These are phyloP conservation scores for Claviceps digitariae DNA, from an alignment of 2,329 filamentous ascomycete species.

Conservation along the genomic window DNA sequence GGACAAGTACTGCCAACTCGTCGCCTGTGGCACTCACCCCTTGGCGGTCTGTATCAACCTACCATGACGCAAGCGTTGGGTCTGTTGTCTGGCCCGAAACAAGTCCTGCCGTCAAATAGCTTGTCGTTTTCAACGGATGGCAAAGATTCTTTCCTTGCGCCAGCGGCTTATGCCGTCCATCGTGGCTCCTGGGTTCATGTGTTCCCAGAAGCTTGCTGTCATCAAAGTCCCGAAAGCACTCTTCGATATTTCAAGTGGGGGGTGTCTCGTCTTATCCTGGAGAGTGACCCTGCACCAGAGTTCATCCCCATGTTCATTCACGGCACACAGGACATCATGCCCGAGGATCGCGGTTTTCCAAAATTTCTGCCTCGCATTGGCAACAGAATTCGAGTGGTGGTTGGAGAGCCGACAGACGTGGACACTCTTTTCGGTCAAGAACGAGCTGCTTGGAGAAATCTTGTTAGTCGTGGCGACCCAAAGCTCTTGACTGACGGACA, in stretches of 20 bases:
- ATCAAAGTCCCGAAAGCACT: slow-evolving; percentile 65
- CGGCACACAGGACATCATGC: slow-evolving; percentile 78
- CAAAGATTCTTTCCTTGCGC: slow-evolving; percentile 51
- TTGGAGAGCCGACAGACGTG: slow-evolving; percentile 64
- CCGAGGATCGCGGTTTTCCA: slow-evolving; percentile 66
- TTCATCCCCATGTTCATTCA: slow-evolving; percentile 92
- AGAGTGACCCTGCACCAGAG: slow-evolving; percentile 75
- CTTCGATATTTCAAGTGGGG: slow-evolving; percentile 99
- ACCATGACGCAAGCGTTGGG: slow-evolving; percentile 77
- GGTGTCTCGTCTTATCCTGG: slow-evolving; percentile 77
- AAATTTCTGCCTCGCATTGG: slow-evolving; percentile 66
- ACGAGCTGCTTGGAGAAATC: slow-evolving; percentile 56
- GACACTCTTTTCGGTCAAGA: slow-evolving; percentile 68
- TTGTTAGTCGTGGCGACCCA: slow-evolving; percentile 40
- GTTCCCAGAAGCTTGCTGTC: slow-evolving; percentile 89
- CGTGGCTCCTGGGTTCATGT: slow-evolving; percentile 82
- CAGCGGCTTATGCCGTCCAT: slow-evolving; percentile 56
- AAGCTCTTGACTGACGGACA: slow-evolving; percentile 25
- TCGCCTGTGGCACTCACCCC: slow-evolving; percentile 59
- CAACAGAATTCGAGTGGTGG: slow-evolving; percentile 57
- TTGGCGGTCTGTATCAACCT: slow-evolving; percentile 81
- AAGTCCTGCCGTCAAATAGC: slow-evolving; percentile 35
- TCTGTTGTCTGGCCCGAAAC: slow-evolving; percentile 48
- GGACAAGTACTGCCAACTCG: slow-evolving; percentile 89
- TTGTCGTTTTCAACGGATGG: slow-evolving; percentile 53